Evolutionary conservation across 768 basidiomycete genomes (phyloP).

Genomic region (Neoboletus brunneissimus): DNA sequence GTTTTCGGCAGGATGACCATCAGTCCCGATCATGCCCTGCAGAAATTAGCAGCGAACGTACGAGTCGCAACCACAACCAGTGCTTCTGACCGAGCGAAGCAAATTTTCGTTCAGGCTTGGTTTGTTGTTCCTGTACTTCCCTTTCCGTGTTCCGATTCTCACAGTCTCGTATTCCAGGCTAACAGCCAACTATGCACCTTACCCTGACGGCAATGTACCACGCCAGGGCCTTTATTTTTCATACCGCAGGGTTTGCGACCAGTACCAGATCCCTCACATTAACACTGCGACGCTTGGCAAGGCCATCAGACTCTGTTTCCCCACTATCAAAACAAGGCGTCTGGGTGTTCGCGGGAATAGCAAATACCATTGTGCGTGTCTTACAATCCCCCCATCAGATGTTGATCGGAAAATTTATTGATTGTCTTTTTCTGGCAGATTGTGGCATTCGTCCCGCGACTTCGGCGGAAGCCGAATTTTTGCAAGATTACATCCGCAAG

Average conservation of each 20-base stretch:
- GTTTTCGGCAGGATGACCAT: constrained; percentile 77
- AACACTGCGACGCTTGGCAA: constrained; percentile 96
- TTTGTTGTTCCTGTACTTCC: constrained; percentile 42
- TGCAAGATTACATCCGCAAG: constrained; percentile 89
- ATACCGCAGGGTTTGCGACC: constrained; percentile 86
- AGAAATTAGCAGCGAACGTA: constrained; percentile 84
- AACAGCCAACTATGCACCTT: constrained; percentile 85
- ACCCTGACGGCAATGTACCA: constrained; percentile 90
- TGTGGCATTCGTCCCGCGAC: constrained; percentile 93
- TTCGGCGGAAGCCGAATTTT: constrained; percentile 85
- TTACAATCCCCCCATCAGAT: constrained; percentile 32
- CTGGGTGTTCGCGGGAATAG: constrained; percentile 91
- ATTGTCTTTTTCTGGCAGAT: constrained; percentile 48
- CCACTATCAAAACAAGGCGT: constrained; percentile 91
- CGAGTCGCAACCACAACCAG: constrained; percentile 87
- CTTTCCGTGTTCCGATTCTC: constrained; percentile 18
- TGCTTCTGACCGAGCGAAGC: constrained; percentile 87
- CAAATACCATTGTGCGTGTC: constrained; percentile 87
- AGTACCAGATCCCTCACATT: constrained; percentile 90
- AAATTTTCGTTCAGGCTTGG: constrained; percentile 93
- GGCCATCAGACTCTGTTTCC: constrained; percentile 90
- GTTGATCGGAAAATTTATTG: constrained; percentile 30
- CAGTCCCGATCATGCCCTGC: constrained; percentile 72
- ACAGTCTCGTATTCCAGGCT: constrained; percentile 52
- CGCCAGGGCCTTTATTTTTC: constrained; percentile 94